These are phyloP conservation scores for Prorocentrum cordatum DNA, from an alignment of 169 alveolate species.

Conservation along the genomic window DNA sequence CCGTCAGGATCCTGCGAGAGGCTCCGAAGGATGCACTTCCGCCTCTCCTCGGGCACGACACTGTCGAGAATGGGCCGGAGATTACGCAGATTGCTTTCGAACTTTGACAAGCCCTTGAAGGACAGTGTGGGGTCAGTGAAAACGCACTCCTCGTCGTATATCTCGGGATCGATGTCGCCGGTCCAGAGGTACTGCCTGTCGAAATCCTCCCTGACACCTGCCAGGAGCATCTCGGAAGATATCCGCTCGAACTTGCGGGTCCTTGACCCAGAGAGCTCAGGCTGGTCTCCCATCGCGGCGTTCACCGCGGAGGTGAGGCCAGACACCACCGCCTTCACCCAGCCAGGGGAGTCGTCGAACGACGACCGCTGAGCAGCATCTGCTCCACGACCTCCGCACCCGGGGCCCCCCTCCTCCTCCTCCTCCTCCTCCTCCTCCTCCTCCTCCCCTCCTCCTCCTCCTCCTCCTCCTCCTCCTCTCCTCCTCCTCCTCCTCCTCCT, in stretches of 20 bases:
- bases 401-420: no score
- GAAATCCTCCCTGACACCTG: conserved; percentile 20
- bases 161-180: conserved; percentile 24
- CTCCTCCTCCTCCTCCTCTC: no score
- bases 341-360: conserved; percentile 14
- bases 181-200: conserved; percentile 54
- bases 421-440: no score
- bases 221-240: conserved; percentile 2
- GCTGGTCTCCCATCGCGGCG: not conserved
- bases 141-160: not conserved
- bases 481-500: no score
- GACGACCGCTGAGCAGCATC: conserved; percentile 28
- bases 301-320: conserved; percentile 2
- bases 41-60: conserved; percentile 4
- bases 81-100: conserved; percentile 28
- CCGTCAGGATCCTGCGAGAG: conserved; percentile 5
- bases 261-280: not conserved
- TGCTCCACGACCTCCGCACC: no score
- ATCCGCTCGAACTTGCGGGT: not conserved
- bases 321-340: conserved; percentile 8
- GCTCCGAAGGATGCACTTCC: conserved; percentile 9
- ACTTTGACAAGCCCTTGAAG: conserved; percentile 13
- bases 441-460: no score
- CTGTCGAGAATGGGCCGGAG: conserved; percentile 8
- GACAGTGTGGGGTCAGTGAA: conserved; percentile 38